A percentile compares a stretch with the other conserved stretches of the same genome.
Evolutionary conservation across 495 filamentous ascomycete genomes (phyloP).

Genomic region (Lindgomyces ingoldianus): DNA sequence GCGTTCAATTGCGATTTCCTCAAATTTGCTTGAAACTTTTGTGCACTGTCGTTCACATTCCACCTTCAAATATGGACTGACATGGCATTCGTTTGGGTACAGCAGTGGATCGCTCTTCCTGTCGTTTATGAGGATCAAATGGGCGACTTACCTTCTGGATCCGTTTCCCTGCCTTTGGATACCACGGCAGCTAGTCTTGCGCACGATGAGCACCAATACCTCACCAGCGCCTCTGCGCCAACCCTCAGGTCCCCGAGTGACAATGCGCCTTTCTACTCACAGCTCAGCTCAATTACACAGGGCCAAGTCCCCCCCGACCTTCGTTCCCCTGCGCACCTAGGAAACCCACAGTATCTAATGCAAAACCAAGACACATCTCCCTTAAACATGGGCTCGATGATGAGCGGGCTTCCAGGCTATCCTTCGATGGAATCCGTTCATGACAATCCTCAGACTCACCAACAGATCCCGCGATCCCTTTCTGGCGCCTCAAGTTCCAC

Average conservation of each 20-base stretch:
- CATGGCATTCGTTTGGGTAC: slow-evolving; percentile 51
- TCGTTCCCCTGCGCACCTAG: slow-evolving; percentile 16
- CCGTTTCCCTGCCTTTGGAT: slow-evolving; percentile 33
- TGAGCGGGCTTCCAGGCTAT: slow-evolving; percentile 50
- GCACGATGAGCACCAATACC: slow-evolving; percentile 36
- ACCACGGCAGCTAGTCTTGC: slow-evolving; percentile 23
- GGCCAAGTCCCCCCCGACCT: slow-evolving; percentile 30
- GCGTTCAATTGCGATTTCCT: neutral
- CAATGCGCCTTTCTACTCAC: slow-evolving; percentile 39
- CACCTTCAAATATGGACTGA: slow-evolving; percentile 39
- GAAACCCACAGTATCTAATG: slow-evolving; percentile 1
- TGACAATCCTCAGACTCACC: slow-evolving; percentile 9
- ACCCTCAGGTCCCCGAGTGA: slow-evolving; percentile 14
- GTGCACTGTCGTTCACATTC: slow-evolving; percentile 14
- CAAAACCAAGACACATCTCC: slow-evolving; percentile 46
- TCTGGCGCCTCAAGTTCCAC: slow-evolving; percentile 45
- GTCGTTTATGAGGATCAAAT: slow-evolving; percentile 49
- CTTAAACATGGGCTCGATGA: slow-evolving; percentile 54
- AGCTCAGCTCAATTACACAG: slow-evolving; percentile 35
- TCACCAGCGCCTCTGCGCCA: slow-evolving; percentile 2
- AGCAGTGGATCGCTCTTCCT: slow-evolving; percentile 50
- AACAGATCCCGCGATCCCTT: slow-evolving; percentile 25
- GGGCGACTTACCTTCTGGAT: slow-evolving; percentile 40
- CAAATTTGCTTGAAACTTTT: neutral
- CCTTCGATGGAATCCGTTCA: slow-evolving; percentile 3